Evolutionary conservation across 2,329 filamentous ascomycete genomes (phyloP), one percentile per base, ranked within the genome.

Genomic region (Zalaria sp.): DNA sequence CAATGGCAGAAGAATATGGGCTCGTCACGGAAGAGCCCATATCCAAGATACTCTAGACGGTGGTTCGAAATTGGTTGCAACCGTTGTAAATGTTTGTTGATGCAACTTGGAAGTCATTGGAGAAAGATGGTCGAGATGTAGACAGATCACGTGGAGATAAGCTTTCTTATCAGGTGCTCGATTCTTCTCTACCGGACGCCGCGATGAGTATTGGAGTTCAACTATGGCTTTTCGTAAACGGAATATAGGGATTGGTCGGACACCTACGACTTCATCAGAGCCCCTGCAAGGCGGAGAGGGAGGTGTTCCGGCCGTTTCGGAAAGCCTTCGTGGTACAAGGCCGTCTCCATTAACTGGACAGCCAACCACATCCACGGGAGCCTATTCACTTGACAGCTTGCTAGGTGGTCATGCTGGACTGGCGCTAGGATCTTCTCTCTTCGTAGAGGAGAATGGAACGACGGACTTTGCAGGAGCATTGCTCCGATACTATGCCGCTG

Each of bases 391-490:
- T 34, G 91, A 98, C 55, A 76, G 77, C 45, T 69, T 94, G 11
- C 69, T 98, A 1, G 86, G 86, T 34, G 87, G 89, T 0, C 89
- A 96, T 64, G 75, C 80, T 4, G 91, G 91, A 0, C 68, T 96
- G 4, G 77, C 84, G 0, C 69, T 96, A 5, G 91, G 91, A 0
- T 85, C 77, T 11, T 83, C 79, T 0, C 57, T 96, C 1, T 64
- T 98, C 4, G 67, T 95, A 28, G 84, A 89, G 56, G 91, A 98
- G 55, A 81, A 79, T 43, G 89, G 89, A 0, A 94, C 89, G 1
- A 98, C 91, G 0, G 91, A 98, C 59, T 98, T 93, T 65, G 79
- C 84, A 0, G 85, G 88, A 2, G 76, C 84, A 26, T 65, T 96
- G 44, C 63, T 95, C 36, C 75, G 83, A 42, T 95, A 91, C 59